A percentile compares a stretch with the other conserved stretches of the same genome.
phyloP scores from a whole-genome alignment of 768 basidiomycete genomes.

The Psilocybe cubensis region DNA sequence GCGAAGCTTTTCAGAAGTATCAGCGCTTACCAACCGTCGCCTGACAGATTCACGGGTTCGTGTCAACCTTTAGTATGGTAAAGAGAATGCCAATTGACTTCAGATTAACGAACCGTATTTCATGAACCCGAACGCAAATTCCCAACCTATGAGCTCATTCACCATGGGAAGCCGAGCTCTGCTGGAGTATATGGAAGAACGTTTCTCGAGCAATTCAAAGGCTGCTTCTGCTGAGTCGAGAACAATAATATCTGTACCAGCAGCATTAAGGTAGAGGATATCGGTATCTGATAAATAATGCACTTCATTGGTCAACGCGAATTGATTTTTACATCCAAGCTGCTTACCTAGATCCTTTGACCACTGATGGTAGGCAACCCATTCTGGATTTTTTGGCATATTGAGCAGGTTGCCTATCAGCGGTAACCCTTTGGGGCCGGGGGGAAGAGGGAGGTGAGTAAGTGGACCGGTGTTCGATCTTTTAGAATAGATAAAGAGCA shows the following conservation, averaged over 20 bases:
- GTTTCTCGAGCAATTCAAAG: constrained; percentile 43
- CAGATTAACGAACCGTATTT: constrained; percentile 26
- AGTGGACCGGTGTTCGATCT: not conserved
- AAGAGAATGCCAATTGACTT: no score
- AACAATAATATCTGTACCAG: constrained; percentile 38
- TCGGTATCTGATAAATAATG: constrained; percentile 27
- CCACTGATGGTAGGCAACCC: constrained; percentile 17
- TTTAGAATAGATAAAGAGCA: not conserved
- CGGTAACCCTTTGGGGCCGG: constrained; percentile 10
- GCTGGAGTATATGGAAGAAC: constrained; percentile 44
- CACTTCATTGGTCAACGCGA: not conserved
- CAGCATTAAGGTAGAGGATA: constrained; percentile 30
- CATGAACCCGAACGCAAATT: constrained; percentile 22
- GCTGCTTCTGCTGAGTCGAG: constrained; percentile 37
- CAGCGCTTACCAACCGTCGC: not conserved
- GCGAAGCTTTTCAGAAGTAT: not conserved
- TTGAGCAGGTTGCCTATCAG: constrained; percentile 7
- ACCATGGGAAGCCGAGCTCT: constrained; percentile 17
- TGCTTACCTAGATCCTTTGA: constrained; percentile 21
- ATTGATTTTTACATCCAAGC: not conserved
- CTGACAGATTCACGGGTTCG: not conserved
- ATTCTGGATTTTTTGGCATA: not conserved
- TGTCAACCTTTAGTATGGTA: no score
- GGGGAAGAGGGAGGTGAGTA: constrained; percentile 4
- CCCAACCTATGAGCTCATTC: not conserved